Conservation (phyloP, 2,329 filamentous ascomycete genomes). For the Pseudocercospora macadamiae region DNA sequence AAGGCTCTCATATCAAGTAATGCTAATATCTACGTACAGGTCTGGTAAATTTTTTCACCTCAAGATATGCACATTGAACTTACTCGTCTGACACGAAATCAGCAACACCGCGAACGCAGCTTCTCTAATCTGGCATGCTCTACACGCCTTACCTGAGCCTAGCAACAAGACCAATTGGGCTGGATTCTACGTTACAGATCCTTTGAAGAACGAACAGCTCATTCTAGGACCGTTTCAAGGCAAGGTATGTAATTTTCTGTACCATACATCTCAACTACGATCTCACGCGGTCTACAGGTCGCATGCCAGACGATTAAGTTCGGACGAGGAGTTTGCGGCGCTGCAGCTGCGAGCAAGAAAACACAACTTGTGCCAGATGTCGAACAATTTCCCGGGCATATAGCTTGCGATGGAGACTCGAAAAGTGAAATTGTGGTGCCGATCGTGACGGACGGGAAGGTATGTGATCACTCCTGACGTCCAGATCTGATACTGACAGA, state of each 20-base stretch:
- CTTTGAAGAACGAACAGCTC: constrained; percentile 53
- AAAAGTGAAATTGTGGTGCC: constrained; percentile 83
- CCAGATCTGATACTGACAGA: background rate
- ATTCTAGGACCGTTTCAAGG: constrained; percentile 81
- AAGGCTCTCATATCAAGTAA: too few relatives aligned
- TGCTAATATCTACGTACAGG: too few relatives aligned
- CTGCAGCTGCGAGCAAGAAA: constrained; percentile 61
- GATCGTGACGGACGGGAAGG: constrained; percentile 57
- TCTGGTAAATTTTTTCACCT: constrained; percentile 28
- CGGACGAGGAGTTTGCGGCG: constrained; percentile 74
- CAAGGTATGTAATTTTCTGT: constrained; percentile 48
- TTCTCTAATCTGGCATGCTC: constrained; percentile 77
- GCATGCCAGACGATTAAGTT: constrained; percentile 79
- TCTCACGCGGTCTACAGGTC: constrained; percentile 27
- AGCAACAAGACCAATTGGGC: constrained; percentile 76
- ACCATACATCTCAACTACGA: too few relatives aligned
- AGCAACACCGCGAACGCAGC: constrained; percentile 79
- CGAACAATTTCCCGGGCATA: constrained; percentile 75
- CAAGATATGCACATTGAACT: background rate
- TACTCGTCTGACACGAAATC: background rate
- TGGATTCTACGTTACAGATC: constrained; percentile 74
- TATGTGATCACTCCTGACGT: constrained; percentile 34
- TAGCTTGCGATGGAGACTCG: constrained; percentile 76
- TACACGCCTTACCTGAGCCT: constrained; percentile 70
- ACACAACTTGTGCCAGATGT: constrained; percentile 73